Base-by-base conservation (phyloP, 306 rosid genomes). In the Vigna mungo region DNA sequence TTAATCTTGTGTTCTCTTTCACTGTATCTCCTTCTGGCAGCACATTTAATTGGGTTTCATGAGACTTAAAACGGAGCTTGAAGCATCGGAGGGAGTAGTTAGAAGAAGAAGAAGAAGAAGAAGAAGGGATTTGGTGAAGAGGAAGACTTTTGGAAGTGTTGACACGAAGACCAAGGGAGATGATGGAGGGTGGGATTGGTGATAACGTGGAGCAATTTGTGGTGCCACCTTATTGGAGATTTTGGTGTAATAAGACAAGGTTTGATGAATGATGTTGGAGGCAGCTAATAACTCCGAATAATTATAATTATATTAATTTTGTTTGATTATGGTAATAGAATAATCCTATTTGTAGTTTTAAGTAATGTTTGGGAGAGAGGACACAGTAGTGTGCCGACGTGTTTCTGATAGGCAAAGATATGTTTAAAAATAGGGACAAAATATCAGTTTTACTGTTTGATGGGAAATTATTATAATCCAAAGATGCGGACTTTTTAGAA, bases 241-340 rank as follows among this genome's bases (percentile, higher is more conserved):
- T 85, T 59, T 37, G 3, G 3, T 61, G 59, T 37, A 82, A 81
- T 82, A 79, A 82, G 88, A 85, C 88, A 85, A 85, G 62, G 44
- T 68, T 58, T 70, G 54, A 62, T 72, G 43, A 59, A 71, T 76
- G 52, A 56, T 66, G 85, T 68, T n/a, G 73, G 84, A 68, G 66
- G 77, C 78, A 62, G 59, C 54, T 69, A 30, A 68, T 51, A 5
- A 62, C 32, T 15, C 32, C 20, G 2, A 23, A 64, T 21, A 21
- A 21, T 21, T 21, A 12, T 37, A 53, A 36, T 16, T 60, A 6
- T 48, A 2, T 51, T 17, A 18, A 2, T 80, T 30, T 30, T 52
- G 7, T 39, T 78, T 81, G 44, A 81, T 52, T 15, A 27, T n/a
- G 2, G 5, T 9, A 81, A n/a, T 80, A 34, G 34, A 72, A 55